Conservation (phyloP, 2,329 filamentous ascomycete genomes). For the Chrysoporthe cubensis region DNA sequence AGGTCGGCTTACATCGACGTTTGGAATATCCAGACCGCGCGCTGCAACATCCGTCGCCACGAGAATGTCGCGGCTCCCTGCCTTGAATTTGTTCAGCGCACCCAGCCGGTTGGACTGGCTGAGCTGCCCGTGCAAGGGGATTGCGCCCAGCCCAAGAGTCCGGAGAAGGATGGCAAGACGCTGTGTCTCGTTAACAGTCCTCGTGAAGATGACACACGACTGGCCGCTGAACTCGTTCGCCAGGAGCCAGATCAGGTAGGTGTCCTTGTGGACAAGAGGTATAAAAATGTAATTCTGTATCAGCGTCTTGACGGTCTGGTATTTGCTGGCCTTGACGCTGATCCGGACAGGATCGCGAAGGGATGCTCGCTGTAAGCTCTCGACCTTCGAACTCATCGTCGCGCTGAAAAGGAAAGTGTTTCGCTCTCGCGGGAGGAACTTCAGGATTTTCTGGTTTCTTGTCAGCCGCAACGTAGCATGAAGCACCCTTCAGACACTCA, state of each 20-base stretch:
- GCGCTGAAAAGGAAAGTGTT: slow-evolving; percentile 91
- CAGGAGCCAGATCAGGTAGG: slow-evolving; percentile 82
- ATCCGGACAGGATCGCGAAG: slow-evolving; percentile 83
- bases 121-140: slow-evolving; percentile 90
- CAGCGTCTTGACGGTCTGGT: slow-evolving; percentile 89
- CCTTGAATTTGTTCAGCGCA: slow-evolving; percentile 87
- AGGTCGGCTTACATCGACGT: slow-evolving; percentile 63
- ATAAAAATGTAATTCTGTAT: slow-evolving; percentile 87
- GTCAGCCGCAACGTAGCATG: background rate
- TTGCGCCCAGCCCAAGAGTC: slow-evolving; percentile 83
- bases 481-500: slow-evolving; percentile 57
- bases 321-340: slow-evolving; percentile 79
- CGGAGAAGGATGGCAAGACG: slow-evolving; percentile 82
- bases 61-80: slow-evolving; percentile 79
- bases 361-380: slow-evolving; percentile 87
- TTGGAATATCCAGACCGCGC: slow-evolving; percentile 88
- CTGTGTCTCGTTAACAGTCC: slow-evolving; percentile 91
- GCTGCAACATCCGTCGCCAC: slow-evolving; percentile 95
- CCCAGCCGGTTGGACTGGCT: slow-evolving; percentile 86
- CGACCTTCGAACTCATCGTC: slow-evolving; percentile 92
- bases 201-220: slow-evolving; percentile 85
- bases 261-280: slow-evolving; percentile 85
- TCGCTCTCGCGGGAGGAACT: slow-evolving; percentile 78
- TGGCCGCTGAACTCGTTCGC: slow-evolving; percentile 83
- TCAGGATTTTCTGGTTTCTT: slow-evolving; percentile 74